These are phyloP conservation scores for Boechera divaricarpa DNA, from an alignment of 345 rosid species.

Conservation along the genomic window DNA sequence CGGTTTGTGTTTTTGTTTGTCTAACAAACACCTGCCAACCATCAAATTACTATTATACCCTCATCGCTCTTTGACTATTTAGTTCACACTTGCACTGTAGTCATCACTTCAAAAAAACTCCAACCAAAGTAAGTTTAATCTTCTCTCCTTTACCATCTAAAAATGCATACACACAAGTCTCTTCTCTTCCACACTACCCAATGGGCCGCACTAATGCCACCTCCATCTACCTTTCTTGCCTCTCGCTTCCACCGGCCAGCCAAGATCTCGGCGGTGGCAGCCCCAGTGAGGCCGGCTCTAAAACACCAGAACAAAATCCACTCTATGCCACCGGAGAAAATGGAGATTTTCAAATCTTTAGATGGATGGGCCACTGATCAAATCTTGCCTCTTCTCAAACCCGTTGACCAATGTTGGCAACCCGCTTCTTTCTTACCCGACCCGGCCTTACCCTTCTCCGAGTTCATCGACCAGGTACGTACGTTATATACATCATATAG, in stretches of 20 bases:
- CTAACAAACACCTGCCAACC: conserved; percentile 6
- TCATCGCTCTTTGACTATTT: background rate
- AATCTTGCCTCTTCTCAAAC: conserved; percentile 68
- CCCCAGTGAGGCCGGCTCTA: conserved; percentile 33
- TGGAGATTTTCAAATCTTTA: conserved; percentile 67
- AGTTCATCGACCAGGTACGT: conserved; percentile 54
- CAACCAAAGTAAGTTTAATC: background rate
- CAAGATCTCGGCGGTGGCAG: conserved; percentile 47
- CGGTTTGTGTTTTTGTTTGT: background rate
- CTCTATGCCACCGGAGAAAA: conserved; percentile 68
- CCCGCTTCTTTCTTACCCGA: conserved; percentile 65
- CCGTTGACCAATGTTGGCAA: conserved; percentile 77
- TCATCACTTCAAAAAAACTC: background rate
- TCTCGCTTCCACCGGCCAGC: background rate
- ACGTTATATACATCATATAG: background rate
- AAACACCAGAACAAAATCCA: conserved; percentile 52
- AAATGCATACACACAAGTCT: background rate
- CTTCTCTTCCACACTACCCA: conserved; percentile 15
- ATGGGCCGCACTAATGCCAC: conserved; percentile 13
- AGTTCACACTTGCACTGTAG: background rate
- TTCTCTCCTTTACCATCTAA: conserved; percentile 12
- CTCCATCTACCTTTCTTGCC: background rate
- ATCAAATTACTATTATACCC: conserved; percentile 3
- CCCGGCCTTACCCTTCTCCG: conserved; percentile 48
- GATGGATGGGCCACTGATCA: conserved; percentile 63